Percentiles rank a stretch among this genome's conserved stretches.
phyloP scores from a whole-genome alignment of 2,329 filamentous ascomycete species.

The Bertia moriformis region DNA sequence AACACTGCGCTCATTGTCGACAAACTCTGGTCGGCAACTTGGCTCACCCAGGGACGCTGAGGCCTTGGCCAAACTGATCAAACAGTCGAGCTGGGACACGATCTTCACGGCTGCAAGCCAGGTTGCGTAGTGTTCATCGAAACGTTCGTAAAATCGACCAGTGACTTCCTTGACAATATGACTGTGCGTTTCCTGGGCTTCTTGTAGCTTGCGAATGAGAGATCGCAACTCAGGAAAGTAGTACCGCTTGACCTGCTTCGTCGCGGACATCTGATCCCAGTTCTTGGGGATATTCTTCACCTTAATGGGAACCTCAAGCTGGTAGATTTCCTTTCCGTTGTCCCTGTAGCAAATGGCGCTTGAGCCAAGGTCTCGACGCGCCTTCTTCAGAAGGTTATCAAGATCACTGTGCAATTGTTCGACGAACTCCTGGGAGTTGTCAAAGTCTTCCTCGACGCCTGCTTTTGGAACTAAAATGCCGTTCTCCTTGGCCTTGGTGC shows the following conservation, averaged over 20 bases:
- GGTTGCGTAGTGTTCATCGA: conserved; percentile 70
- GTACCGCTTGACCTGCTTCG: conserved; percentile 77
- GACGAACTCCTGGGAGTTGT: conserved; percentile 65
- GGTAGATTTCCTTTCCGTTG: conserved; percentile 92
- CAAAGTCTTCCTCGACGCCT: conserved; percentile 85
- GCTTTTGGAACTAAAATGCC: conserved; percentile 73
- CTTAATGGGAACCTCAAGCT: conserved; percentile 76
- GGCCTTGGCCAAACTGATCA: conserved; percentile 82
- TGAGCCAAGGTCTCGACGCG: conserved; percentile 61
- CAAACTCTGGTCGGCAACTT: conserved; percentile 76
- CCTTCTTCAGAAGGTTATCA: conserved; percentile 53
- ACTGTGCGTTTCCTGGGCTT: conserved; percentile 83
- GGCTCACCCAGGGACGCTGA: conserved; percentile 73
- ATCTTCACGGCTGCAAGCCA: conserved; percentile 88
- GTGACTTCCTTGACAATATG: conserved; percentile 83
- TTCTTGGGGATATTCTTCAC: conserved; percentile 65
- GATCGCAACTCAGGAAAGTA: conserved; percentile 75
- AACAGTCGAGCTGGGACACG: conserved; percentile 81
- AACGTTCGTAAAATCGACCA: conserved; percentile 68
- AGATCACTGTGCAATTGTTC: conserved; percentile 63
- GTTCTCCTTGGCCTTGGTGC: conserved; percentile 60
- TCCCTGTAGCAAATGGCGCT: conserved; percentile 63
- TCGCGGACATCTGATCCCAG: conserved; percentile 96
- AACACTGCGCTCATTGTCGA: conserved; percentile 70
- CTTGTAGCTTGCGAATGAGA: conserved; percentile 76